Percentiles rank a stretch among this genome's conserved stretches.
phyloP scores from a whole-genome alignment of 2,329 filamentous ascomycete genomes.

The Neonectria ditissima region DNA sequence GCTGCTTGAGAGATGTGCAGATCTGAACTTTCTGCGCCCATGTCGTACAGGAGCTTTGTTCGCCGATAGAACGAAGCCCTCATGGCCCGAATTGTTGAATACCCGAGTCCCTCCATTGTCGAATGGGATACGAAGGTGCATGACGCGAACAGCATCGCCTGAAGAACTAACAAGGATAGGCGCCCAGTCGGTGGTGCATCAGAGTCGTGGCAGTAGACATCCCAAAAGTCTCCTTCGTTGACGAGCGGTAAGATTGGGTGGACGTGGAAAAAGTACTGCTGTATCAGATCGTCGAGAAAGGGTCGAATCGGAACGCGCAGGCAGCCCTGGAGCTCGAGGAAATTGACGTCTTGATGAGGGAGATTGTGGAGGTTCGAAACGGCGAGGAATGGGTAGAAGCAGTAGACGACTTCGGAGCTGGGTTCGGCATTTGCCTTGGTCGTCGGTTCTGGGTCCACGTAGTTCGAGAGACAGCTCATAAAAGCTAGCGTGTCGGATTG shows the following conservation, averaged over 20 bases:
- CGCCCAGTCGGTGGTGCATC: not conserved
- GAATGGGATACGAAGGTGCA: slow-evolving; percentile 19
- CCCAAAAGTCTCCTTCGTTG: slow-evolving; percentile 55
- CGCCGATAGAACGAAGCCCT: slow-evolving; percentile 9
- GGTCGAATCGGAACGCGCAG: slow-evolving; percentile 56
- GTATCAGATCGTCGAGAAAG: slow-evolving; percentile 60
- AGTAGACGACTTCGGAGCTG: slow-evolving; percentile 53
- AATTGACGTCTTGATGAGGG: slow-evolving; percentile 59
- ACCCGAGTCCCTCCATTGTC: slow-evolving; percentile 8
- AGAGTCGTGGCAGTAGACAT: slow-evolving; percentile 6
- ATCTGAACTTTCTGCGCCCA: slow-evolving; percentile 12
- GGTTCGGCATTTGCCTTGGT: not conserved
- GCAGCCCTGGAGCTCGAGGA: slow-evolving; percentile 59
- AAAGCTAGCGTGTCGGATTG: not conserved
- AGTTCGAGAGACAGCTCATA: not conserved
- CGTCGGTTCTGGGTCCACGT: not conserved
- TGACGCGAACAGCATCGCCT: slow-evolving; percentile 19
- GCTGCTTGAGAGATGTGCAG: slow-evolving; percentile 10
- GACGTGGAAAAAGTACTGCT: slow-evolving; percentile 60
- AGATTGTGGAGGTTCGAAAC: slow-evolving; percentile 50
- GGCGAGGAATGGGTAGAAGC: slow-evolving; percentile 57
- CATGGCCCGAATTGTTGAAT: not conserved
- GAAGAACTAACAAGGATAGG: slow-evolving; percentile 19
- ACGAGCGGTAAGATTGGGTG: slow-evolving; percentile 58
- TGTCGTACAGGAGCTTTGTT: slow-evolving; percentile 17